phyloP scores from a whole-genome alignment of 495 filamentous ascomycete genomes.

The Tuber umbilicatum region DNA sequence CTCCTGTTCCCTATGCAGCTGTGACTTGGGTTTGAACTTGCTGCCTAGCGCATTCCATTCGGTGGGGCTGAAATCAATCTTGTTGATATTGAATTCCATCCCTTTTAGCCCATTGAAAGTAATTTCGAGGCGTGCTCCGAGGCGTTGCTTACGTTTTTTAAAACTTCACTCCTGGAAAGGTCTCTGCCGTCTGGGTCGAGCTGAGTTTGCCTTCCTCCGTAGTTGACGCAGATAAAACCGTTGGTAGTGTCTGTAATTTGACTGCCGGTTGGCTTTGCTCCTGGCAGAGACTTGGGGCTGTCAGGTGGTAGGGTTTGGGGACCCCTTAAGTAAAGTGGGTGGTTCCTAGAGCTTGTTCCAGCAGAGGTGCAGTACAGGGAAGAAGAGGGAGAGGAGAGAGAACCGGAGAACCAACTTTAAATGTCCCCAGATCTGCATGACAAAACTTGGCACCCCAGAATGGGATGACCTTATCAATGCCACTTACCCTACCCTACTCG shows the following conservation, averaged over 20 bases:
- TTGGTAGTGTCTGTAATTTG: background rate
- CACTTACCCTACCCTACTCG: no score
- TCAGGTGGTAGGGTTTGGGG: background rate
- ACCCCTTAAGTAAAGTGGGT: background rate
- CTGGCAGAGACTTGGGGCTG: background rate
- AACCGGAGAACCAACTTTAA: no score
- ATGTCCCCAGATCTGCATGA: no score
- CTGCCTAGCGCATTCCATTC: background rate
- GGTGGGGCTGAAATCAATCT: background rate
- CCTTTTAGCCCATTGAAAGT: no score
- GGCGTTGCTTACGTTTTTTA: background rate
- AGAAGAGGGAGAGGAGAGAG: no score
- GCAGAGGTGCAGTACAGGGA: no score
- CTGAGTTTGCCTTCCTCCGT: no score
- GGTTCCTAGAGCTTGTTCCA: conserved; percentile 2
- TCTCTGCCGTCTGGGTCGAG: background rate
- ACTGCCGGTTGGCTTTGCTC: background rate
- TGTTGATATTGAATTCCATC: no score
- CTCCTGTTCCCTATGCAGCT: background rate
- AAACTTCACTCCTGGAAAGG: background rate
- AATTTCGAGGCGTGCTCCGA: no score
- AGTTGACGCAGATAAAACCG: background rate
- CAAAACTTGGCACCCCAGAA: no score
- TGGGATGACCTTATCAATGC: no score
- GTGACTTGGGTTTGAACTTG: background rate